A percentile compares a stretch with the other conserved stretches of the same genome.
Evolutionary conservation across 2,329 filamentous ascomycete species (phyloP).

Genomic region (Colletotrichum sp.): DNA sequence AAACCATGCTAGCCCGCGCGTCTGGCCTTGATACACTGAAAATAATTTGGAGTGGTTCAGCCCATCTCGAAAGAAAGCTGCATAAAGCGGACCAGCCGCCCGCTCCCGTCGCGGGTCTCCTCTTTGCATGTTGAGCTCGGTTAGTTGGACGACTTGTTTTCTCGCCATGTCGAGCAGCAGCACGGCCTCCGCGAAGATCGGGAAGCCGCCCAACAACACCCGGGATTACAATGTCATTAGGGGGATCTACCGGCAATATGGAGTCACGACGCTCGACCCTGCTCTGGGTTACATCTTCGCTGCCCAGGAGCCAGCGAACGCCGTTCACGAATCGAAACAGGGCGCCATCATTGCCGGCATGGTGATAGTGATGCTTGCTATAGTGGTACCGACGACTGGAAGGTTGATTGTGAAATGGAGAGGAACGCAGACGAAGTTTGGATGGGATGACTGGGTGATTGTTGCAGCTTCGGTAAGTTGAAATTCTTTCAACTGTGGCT

Average conservation of each 20-base stretch:
- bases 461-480: constrained; percentile 2
- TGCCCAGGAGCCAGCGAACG: neutral
- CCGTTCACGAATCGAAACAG: constrained; percentile 16
- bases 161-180: constrained; percentile 13
- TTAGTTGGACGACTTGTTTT: neutral
- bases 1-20: neutral
- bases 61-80: neutral
- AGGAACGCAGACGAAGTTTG: constrained; percentile 1
- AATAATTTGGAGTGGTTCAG: neutral
- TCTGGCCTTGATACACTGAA: neutral
- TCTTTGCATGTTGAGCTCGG: neutral
- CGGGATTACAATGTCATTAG: constrained; percentile 15
- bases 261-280: constrained; percentile 7
- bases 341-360: constrained; percentile 17
- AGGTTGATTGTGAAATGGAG: neutral
- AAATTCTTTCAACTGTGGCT: neutral
- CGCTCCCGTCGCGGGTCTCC: neutral
- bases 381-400: neutral
- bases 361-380: constrained; percentile 12
- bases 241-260: constrained; percentile 17
- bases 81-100: constrained; percentile 2
- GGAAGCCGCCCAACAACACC: constrained; percentile 10
- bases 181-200: constrained; percentile 7
- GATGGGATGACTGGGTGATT: constrained; percentile 17
- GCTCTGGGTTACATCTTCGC: constrained; percentile 8